These are phyloP conservation scores for Musa acuminata DNA, from an alignment of 176 grass and related monocot species.

Conservation along the genomic window DNA sequence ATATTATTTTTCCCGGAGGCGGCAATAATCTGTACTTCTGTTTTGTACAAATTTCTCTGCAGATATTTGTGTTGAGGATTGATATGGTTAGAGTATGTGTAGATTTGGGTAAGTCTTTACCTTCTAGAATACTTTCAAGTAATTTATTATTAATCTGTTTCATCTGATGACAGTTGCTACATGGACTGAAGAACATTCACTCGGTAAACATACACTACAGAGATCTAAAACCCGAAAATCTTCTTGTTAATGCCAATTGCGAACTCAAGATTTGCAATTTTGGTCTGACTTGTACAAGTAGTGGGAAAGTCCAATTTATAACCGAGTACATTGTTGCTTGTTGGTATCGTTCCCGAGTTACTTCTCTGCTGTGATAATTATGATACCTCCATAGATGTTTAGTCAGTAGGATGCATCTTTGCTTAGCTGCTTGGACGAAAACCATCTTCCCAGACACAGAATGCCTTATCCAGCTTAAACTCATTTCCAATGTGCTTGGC, in stretches of 20 bases:
- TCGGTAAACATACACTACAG: conserved; percentile 30
- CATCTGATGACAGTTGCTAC: conserved; percentile 14
- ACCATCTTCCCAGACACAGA: conserved; percentile 30
- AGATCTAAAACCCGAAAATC: conserved; percentile 33
- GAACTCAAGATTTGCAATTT: conserved; percentile 37
- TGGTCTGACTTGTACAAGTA: conserved; percentile 23
- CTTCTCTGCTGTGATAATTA: conserved; percentile 38
- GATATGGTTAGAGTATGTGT: no score
- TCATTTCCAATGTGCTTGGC: conserved; percentile 33
- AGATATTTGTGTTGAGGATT: no score
- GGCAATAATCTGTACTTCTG: no score
- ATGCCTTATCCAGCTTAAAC: conserved; percentile 36
- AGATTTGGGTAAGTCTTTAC: no score
- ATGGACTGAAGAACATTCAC: conserved; percentile 34
- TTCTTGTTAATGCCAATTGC: conserved; percentile 35
- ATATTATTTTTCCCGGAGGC: no score
- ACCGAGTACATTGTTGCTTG: conserved; percentile 34
- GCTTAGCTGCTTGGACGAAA: conserved; percentile 37
- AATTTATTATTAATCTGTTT: no score
- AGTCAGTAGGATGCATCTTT: conserved; percentile 34
- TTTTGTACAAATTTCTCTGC: no score
- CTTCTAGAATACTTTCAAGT: no score
- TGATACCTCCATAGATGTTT: conserved; percentile 34
- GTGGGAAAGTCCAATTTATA: conserved; percentile 25
- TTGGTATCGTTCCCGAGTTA: conserved; percentile 34